Base-by-base conservation (phyloP, 2,329 filamentous ascomycete genomes). In the Calonectria leucothoes region DNA sequence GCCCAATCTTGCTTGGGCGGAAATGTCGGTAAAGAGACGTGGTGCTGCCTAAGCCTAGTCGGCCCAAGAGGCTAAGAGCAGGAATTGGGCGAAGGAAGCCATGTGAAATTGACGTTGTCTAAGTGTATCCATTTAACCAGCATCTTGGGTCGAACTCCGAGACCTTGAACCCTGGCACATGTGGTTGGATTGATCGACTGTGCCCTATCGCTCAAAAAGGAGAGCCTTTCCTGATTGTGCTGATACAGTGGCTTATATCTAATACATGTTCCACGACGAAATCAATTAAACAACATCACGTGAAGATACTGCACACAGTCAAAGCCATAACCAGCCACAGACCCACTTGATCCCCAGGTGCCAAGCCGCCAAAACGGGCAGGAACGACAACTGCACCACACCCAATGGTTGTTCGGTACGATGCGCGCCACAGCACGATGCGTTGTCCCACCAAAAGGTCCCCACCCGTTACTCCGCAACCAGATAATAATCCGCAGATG, bases 381-480 rank as follows among this genome's bases (percentile, higher is more conserved):
- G 59, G 37, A 45, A 45, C 59, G 37, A 48, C 25, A 42, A 23
- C n/a, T 51, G 10, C 23, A 37, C 33, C 14, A 64, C 39, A 39
- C 35, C 48, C 48, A 25, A 48, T 20, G 8, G 25, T 25, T 25
- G 51, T 35, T 27, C 51, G 68, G 48, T 59, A 66, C 59, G 37
- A 45, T 15, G n/a, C 23, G 67, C 45, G 66, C 67, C 67, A 70
- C 67, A 45, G 27, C 42, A 23, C 31, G 27, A 49, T 73, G 68
- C 52, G 67, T 63, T 73, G 71, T 57, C 63, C 29, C 61, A 73
- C 71, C 42, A 35, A 37, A 51, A 29, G 51, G 71, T 57, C 51
- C 55, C 42, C 61, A 51, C 52, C 45, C 42, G 73, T 74, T 67
- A 72, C 73, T 70, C 72, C 73, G 73, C 73, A 74, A 74, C 72